Conservation (phyloP, 192 early-diverging fungal species). For the Dimargaris cristalligena region DNA sequence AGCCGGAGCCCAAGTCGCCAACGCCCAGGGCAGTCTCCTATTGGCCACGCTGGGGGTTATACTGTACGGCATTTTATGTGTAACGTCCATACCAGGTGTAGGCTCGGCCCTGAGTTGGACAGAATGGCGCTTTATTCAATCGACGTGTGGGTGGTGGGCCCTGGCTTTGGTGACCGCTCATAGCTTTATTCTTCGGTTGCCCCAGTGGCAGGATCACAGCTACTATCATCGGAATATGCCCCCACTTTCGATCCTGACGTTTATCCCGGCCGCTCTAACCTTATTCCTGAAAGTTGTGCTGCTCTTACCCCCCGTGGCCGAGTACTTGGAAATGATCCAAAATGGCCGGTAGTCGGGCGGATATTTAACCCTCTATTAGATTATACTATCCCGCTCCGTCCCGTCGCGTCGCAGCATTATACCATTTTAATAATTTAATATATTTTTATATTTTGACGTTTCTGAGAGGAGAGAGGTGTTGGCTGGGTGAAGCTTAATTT, state of each 20-base stretch:
- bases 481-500: not conserved
- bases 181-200: not conserved
- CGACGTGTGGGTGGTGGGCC: constrained; percentile 10
- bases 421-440: too few relatives aligned
- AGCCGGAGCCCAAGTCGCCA: not conserved
- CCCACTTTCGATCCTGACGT: not conserved
- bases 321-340: constrained; percentile 1
- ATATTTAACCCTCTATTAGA: too few relatives aligned
- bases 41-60: not conserved
- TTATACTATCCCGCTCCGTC: too few relatives aligned
- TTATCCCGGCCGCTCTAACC: not conserved
- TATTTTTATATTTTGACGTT: not conserved
- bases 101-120: constrained; percentile 6
- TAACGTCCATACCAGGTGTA: constrained; percentile 7
- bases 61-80: not conserved
- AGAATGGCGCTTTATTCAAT: constrained; percentile 10
- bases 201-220: not conserved
- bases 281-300: not conserved
- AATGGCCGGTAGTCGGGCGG: not conserved
- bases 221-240: constrained; percentile 2
- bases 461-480: not conserved
- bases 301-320: constrained; percentile 2
- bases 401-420: too few relatives aligned
- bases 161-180: not conserved
- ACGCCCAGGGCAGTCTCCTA: not conserved